A percentile compares a stretch with the other conserved stretches of the same genome.
Conservation (phyloP, 192 early-diverging fungal genomes). For the Lobulomyces angularis region DNA sequence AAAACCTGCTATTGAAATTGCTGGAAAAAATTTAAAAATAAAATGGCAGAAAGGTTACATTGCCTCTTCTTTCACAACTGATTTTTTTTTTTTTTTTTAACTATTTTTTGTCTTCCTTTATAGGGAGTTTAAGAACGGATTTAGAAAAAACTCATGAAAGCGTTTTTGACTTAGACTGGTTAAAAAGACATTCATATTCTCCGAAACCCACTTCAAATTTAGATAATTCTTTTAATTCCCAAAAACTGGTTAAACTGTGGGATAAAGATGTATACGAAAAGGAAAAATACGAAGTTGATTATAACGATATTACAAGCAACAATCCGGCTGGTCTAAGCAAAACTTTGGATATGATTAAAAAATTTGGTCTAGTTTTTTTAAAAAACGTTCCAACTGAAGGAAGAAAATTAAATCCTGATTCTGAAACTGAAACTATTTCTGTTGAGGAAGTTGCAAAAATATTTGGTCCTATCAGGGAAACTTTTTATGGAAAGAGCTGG, state of each 20-base stretch:
- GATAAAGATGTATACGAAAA: conserved; percentile 7
- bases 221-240: not conserved
- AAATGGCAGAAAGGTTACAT: conserved; percentile 7
- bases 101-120: conserved; percentile 1
- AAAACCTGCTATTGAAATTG: conserved; percentile 6
- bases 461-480: conserved; percentile 57
- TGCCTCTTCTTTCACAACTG: too few relatives aligned
- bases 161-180: conserved; percentile 9
- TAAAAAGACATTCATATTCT: conserved; percentile 11
- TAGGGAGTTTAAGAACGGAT: not conserved
- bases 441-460: conserved; percentile 46
- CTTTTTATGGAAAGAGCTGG: conserved; percentile 66
- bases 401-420: too few relatives aligned
- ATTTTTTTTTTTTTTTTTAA: too few relatives aligned
- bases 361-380: conserved; percentile 59
- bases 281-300: conserved; percentile 12
- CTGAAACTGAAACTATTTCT: conserved; percentile 25
- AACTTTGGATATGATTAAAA: conserved; percentile 42
- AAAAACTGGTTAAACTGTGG: conserved; percentile 13
- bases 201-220: not conserved
- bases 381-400: conserved; percentile 44
- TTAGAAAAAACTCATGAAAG: conserved; percentile 6
- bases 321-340: conserved; percentile 22
- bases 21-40: conserved; percentile 5
- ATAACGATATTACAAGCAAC: conserved; percentile 44